Percentiles rank a stretch among this genome's conserved stretches.
phyloP scores from a whole-genome alignment of 2,329 filamentous ascomycete species.

The Ophiosphaerella korrae region DNA sequence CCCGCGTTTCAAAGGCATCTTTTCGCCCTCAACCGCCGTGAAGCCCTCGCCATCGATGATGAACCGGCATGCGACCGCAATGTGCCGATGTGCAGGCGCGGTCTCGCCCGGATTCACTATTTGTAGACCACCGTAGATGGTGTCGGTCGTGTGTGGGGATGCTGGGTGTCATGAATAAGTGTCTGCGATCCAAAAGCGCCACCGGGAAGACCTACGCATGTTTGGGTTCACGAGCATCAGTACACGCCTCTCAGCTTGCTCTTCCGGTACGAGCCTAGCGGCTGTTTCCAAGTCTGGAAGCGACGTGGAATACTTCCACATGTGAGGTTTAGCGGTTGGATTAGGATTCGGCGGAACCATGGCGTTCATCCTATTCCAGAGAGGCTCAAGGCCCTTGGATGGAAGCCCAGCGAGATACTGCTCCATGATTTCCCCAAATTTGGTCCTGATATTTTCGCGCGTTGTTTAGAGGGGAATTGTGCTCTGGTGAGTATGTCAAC shows the following conservation, averaged over 20 bases:
- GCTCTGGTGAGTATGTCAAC: too few relatives aligned
- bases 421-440: neutral
- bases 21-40: constrained; percentile 60
- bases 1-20: constrained; percentile 56
- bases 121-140: constrained; percentile 61
- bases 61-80: constrained; percentile 61
- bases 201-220: neutral
- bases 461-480: too few relatives aligned
- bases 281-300: constrained; percentile 42
- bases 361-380: constrained; percentile 12
- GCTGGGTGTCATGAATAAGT: neutral
- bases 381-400: constrained; percentile 3
- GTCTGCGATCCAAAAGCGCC: neutral
- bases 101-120: constrained; percentile 61
- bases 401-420: neutral
- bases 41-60: constrained; percentile 63
- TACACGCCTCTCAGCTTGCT: constrained; percentile 48
- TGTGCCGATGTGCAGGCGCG: constrained; percentile 60
- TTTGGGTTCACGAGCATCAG: constrained; percentile 50
- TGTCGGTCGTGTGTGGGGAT: constrained; percentile 55
- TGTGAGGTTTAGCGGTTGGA: constrained; percentile 4
- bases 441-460: too few relatives aligned
- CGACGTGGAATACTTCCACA: constrained; percentile 11
- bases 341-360: constrained; percentile 14
- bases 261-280: constrained; percentile 44